These are phyloP conservation scores for Syncephalastrum racemosum DNA, from an alignment of 371 early-diverging fungal species.

Conservation along the genomic window DNA sequence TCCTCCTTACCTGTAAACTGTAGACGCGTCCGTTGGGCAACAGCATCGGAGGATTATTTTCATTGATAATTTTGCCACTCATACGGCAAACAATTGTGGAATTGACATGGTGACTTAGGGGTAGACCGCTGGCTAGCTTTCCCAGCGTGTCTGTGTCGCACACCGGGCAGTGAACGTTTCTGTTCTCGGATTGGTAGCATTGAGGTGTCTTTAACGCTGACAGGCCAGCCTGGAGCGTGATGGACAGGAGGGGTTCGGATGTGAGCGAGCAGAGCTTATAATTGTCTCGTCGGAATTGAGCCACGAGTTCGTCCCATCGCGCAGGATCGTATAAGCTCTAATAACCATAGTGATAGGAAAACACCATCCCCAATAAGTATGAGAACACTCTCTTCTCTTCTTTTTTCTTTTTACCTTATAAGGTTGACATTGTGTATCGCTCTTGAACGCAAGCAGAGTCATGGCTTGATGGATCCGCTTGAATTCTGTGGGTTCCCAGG, in stretches of 20 bases:
- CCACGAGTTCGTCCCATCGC: slow-evolving; percentile 81
- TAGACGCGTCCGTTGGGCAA: slow-evolving; percentile 96
- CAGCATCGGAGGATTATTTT: slow-evolving; percentile 92
- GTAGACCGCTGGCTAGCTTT: slow-evolving; percentile 77
- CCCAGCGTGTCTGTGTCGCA: slow-evolving; percentile 86
- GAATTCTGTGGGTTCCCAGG: slow-evolving; percentile 72
- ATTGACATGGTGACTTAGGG: slow-evolving; percentile 90
- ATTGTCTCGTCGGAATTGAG: slow-evolving; percentile 80
- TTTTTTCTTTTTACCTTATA: slow-evolving; percentile 18
- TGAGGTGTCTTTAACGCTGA: slow-evolving; percentile 88
- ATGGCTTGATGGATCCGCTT: slow-evolving; percentile 83
- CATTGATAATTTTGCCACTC: slow-evolving; percentile 88
- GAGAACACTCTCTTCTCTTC: slow-evolving; percentile 1
- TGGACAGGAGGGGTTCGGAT: slow-evolving; percentile 76
- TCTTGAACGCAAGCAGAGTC: slow-evolving; percentile 80
- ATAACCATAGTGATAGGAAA: not conserved
- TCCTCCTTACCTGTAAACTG: slow-evolving; percentile 63
- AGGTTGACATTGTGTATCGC: slow-evolving; percentile 66
- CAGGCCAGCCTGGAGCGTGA: slow-evolving; percentile 90
- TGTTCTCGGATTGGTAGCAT: slow-evolving; percentile 71
- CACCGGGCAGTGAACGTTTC: slow-evolving; percentile 92
- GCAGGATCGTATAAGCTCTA: slow-evolving; percentile 58
- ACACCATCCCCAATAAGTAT: not conserved
- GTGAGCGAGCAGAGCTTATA: slow-evolving; percentile 85
- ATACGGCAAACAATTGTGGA: slow-evolving; percentile 91